A percentile compares a stretch with the other conserved stretches of the same genome.
Evolutionary conservation across 1,284 basidiomycete genomes (phyloP).

Genomic region (Papiliotrema nemorosa): DNA sequence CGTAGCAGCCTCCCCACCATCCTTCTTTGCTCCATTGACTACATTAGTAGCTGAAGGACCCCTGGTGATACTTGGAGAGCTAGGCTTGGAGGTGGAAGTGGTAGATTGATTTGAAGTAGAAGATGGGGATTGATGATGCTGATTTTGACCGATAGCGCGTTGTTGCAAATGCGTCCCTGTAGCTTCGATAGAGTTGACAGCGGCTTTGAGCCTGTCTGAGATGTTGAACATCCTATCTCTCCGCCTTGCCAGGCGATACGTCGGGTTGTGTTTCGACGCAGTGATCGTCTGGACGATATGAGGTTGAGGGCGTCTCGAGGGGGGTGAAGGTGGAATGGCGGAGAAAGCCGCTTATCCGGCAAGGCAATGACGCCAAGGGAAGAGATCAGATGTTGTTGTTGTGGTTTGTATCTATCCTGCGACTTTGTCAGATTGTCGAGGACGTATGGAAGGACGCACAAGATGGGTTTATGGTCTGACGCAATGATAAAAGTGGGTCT

Average conservation of each 20-base stretch:
- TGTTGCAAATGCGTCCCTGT: conserved; percentile 36
- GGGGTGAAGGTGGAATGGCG: not conserved
- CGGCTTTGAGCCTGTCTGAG: conserved; percentile 41
- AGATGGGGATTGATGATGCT: conserved; percentile 7
- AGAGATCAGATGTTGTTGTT: not conserved
- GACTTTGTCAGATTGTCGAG: not conserved
- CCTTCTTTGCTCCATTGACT: not conserved
- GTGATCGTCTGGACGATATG: not conserved
- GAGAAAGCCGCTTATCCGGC: not conserved
- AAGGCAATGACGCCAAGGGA: not conserved
- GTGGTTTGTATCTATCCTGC: not conserved
- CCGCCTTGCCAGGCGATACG: not conserved
- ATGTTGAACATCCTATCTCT: not conserved
- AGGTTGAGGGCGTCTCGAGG: not conserved
- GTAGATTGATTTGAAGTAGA: too few species aligned
- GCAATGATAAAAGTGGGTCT: conserved; percentile 44
- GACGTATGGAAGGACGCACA: not conserved
- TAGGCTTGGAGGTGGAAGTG: too few species aligned
- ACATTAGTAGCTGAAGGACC: conserved; percentile 3
- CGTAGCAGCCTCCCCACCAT: not conserved
- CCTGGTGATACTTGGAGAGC: not conserved
- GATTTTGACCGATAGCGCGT: conserved; percentile 23
- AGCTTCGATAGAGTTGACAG: conserved; percentile 40
- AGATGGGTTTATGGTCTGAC: conserved; percentile 41
- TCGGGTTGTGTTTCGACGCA: not conserved